phyloP scores from a whole-genome alignment of 2,329 filamentous ascomycete genomes.

The Alternaria hordeiaustralica region DNA sequence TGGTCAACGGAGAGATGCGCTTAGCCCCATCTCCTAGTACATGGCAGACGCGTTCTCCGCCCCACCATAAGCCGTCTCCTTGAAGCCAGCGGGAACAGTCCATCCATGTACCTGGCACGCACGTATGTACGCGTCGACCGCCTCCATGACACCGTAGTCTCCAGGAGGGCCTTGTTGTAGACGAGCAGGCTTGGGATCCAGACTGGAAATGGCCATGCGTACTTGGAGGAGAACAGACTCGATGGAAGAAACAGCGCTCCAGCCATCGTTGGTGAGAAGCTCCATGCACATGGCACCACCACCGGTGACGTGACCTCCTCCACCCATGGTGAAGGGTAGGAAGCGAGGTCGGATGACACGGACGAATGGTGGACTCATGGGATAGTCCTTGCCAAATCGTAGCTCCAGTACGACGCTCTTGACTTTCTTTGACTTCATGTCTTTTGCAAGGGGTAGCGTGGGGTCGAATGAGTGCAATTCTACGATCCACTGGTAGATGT shows the following conservation, averaged over 20 bases:
- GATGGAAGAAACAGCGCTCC: conserved; percentile 74
- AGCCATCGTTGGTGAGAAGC: conserved; percentile 81
- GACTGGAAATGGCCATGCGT: conserved; percentile 73
- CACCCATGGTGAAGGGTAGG: conserved; percentile 71
- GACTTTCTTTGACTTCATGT: conserved; percentile 70
- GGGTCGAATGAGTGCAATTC: conserved; percentile 83
- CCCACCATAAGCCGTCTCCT: conserved; percentile 53
- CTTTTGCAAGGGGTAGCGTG: conserved; percentile 71
- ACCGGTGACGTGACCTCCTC: conserved; percentile 83
- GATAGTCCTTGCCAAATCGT: conserved; percentile 78
- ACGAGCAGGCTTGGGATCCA: conserved; percentile 75
- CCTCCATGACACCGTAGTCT: conserved; percentile 74
- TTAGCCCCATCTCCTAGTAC: background rate
- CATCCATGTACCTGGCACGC: conserved; percentile 75
- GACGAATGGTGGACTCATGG: conserved; percentile 81
- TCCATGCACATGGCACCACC: conserved; percentile 87
- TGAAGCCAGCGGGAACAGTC: conserved; percentile 70
- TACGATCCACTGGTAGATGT: conserved; percentile 90
- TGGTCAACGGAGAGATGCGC: background rate
- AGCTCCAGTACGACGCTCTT: conserved; percentile 80
- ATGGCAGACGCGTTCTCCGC: background rate
- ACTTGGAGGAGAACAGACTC: conserved; percentile 84
- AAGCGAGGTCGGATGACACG: conserved; percentile 83
- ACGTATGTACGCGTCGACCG: conserved; percentile 74
- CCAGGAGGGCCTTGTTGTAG: conserved; percentile 52